Percentiles rank a stretch among this genome's conserved stretches.
Evolutionary conservation across 208 protist genomes (phyloP).

Genomic region (Leptomonas seymouri): DNA sequence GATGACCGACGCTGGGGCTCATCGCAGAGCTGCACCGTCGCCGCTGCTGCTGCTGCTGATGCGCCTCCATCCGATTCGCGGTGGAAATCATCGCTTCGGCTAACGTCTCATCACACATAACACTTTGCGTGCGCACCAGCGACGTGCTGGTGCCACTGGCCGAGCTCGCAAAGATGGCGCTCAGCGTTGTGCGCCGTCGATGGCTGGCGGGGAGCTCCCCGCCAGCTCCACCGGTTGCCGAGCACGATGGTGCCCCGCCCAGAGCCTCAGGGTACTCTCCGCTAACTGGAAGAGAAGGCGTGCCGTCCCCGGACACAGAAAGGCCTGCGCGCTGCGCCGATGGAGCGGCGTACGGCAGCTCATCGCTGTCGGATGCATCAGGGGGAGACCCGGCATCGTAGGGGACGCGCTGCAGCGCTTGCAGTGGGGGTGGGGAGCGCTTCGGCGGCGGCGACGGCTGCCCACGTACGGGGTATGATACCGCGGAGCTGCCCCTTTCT

Average conservation of each 20-base stretch:
- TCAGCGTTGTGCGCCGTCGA: conserved; percentile 6
- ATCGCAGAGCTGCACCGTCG: conserved; percentile 2
- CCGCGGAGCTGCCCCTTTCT: not conserved
- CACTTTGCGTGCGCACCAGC: not conserved
- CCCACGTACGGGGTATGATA: not conserved
- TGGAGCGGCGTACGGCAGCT: not conserved
- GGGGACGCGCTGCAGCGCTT: conserved; percentile 3
- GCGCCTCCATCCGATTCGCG: conserved; percentile 25
- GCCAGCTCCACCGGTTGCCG: not conserved
- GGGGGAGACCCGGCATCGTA: conserved; percentile 33
- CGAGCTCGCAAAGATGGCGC: not conserved
- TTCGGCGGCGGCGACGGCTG: not conserved
- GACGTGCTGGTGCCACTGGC: conserved; percentile 1
- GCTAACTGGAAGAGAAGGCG: not conserved
- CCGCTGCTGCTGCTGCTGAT: conserved; percentile 9
- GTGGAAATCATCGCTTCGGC: conserved; percentile 54
- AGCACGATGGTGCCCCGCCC: not conserved
- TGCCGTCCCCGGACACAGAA: not conserved
- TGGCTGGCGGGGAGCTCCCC: not conserved
- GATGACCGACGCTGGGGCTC: not conserved
- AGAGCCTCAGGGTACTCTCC: not conserved
- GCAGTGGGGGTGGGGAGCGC: too few species aligned
- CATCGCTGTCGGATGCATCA: conserved; percentile 16
- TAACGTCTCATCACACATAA: conserved; percentile 33
- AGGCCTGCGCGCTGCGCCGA: not conserved